phyloP scores from a whole-genome alignment of 2,329 filamentous ascomycete species.

The Epichloe scottii region DNA sequence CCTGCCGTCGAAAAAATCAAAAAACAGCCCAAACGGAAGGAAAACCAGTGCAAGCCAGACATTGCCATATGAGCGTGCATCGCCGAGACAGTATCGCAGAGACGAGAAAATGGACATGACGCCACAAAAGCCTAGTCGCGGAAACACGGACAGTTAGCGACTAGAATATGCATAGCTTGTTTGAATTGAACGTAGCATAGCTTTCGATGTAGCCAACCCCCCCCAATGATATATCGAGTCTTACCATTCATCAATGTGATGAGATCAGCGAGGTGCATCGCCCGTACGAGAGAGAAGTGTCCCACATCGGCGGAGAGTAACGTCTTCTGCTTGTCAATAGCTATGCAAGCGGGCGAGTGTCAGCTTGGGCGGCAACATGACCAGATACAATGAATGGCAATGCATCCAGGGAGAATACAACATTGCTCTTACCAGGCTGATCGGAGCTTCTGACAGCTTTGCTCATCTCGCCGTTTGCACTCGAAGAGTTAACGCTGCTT shows the following conservation, averaged over 20 bases:
- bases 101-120: constrained; percentile 95
- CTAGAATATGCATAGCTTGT: background rate
- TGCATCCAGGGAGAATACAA: background rate
- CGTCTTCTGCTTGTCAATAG: constrained; percentile 62
- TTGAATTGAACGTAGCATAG: background rate
- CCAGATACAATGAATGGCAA: background rate
- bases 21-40: constrained; percentile 88
- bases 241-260: constrained; percentile 73
- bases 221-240: background rate
- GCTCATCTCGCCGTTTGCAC: constrained; percentile 13
- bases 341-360: constrained; percentile 23
- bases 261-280: constrained; percentile 68
- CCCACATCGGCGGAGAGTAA: constrained; percentile 57
- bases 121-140: constrained; percentile 57
- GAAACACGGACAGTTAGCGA: background rate
- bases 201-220: background rate
- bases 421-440: constrained; percentile 19
- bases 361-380: background rate
- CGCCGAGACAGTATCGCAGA: constrained; percentile 78
- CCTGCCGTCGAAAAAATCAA: constrained; percentile 96
- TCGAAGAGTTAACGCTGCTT: constrained; percentile 28
- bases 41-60: constrained; percentile 75
- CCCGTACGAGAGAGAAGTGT: constrained; percentile 58
- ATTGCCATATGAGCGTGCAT: constrained; percentile 50
- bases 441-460: constrained; percentile 18